Evolutionary conservation across 345 rosid genomes (phyloP).

Genomic region (Heritiera fomes): DNA sequence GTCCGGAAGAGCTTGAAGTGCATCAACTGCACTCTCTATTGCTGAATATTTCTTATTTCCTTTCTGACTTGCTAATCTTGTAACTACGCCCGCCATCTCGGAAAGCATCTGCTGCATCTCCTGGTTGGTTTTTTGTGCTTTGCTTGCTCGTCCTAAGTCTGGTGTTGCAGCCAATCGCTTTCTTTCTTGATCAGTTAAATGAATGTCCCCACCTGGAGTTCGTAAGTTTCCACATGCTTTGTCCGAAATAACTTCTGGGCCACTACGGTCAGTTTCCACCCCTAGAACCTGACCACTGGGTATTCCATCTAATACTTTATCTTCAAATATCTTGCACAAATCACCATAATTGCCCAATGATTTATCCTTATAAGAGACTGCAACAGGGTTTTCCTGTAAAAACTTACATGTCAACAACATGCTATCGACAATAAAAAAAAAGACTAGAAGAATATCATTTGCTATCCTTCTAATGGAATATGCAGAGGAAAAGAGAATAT

Average conservation of each 20-base stretch:
- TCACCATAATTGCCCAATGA: slow-evolving; percentile 40
- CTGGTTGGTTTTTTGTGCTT: slow-evolving; percentile 43
- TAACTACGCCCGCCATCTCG: slow-evolving; percentile 30
- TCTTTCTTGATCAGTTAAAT: slow-evolving; percentile 36
- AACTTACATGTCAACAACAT: not conserved
- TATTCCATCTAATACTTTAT: slow-evolving; percentile 31
- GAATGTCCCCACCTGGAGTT: slow-evolving; percentile 24
- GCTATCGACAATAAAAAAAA: not conserved
- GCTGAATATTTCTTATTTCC: slow-evolving; percentile 28
- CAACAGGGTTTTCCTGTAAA: slow-evolving; percentile 69
- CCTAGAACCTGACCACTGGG: slow-evolving; percentile 29
- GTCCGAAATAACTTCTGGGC: slow-evolving; percentile 33
- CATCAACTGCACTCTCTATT: slow-evolving; percentile 50
- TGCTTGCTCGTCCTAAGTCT: slow-evolving; percentile 29
- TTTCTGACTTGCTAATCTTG: slow-evolving; percentile 19
- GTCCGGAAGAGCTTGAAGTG: slow-evolving; percentile 66
- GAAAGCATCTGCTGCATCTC: slow-evolving; percentile 35
- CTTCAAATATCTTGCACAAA: slow-evolving; percentile 53
- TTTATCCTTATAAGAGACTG: slow-evolving; percentile 50
- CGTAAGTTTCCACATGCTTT: slow-evolving; percentile 27
- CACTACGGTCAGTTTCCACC: slow-evolving; percentile 31
- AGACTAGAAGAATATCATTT: not conserved
- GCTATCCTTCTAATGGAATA: not conserved
- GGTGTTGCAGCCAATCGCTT: slow-evolving; percentile 36
- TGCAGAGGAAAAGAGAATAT: not conserved